phyloP scores from a whole-genome alignment of 163 green algal genomes.

The Chloromonas sp. region DNA sequence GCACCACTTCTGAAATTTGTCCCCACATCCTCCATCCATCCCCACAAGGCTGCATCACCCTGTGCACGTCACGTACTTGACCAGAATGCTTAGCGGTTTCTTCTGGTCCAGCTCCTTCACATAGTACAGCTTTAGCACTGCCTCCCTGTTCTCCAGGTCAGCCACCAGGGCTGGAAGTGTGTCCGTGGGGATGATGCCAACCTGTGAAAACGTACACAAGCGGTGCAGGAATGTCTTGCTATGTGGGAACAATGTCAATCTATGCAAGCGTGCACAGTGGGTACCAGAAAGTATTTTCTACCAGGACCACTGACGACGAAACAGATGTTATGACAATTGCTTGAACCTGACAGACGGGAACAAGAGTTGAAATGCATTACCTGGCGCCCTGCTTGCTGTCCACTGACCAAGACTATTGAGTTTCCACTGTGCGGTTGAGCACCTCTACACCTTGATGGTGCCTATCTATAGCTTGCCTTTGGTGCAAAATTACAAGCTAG shows the following conservation, averaged over 20 bases:
- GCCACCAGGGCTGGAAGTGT: background rate
- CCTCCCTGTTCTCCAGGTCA: slow-evolving; percentile 24
- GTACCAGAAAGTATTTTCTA: background rate
- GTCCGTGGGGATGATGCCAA: slow-evolving; percentile 3
- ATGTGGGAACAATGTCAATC: background rate
- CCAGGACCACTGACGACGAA: background rate
- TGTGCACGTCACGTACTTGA: slow-evolving; percentile 7
- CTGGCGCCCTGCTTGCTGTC: too few relatives aligned
- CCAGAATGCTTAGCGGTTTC: slow-evolving; percentile 82
- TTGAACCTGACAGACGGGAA: too few relatives aligned
- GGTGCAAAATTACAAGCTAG: too few relatives aligned
- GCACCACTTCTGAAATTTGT: too few relatives aligned
- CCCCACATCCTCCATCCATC: too few relatives aligned
- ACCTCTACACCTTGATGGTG: too few relatives aligned
- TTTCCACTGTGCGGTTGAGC: too few relatives aligned
- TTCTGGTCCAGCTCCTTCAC: slow-evolving; percentile 73
- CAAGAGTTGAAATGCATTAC: too few relatives aligned
- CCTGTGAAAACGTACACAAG: background rate
- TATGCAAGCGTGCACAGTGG: background rate
- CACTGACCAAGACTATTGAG: too few relatives aligned
- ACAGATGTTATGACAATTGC: background rate
- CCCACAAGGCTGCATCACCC: too few relatives aligned
- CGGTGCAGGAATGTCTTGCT: background rate
- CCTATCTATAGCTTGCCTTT: too few relatives aligned
- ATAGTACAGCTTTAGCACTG: slow-evolving; percentile 72